Evolutionary conservation across 768 basidiomycete genomes (phyloP).

Genomic region (Collybiopsis luxurians): DNA sequence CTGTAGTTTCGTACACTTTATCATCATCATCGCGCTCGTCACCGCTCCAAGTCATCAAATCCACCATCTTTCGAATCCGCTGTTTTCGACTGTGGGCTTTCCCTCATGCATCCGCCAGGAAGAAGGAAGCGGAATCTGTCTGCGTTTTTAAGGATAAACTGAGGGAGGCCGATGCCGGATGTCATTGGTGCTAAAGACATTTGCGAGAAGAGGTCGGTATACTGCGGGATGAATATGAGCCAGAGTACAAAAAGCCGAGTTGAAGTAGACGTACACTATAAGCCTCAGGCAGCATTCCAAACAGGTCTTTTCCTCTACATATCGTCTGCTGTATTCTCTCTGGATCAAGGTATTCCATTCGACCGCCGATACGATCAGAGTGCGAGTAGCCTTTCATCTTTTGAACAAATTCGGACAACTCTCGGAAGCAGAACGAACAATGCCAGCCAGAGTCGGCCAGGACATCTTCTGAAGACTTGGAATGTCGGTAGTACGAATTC

Average conservation of each 20-base stretch:
- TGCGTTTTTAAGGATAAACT: constrained; percentile 49
- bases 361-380: constrained; percentile 55
- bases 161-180: constrained; percentile 51
- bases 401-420: constrained; percentile 52
- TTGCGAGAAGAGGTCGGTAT: constrained; percentile 48
- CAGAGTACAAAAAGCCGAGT: not conserved
- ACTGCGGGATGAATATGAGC: constrained; percentile 28
- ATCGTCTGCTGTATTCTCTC: constrained; percentile 54
- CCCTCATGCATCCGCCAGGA: constrained; percentile 51
- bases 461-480: constrained; percentile 41
- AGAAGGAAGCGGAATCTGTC: constrained; percentile 49
- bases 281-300: constrained; percentile 64
- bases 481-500: constrained; percentile 45
- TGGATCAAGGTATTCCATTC: constrained; percentile 43
- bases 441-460: constrained; percentile 70
- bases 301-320: constrained; percentile 60
- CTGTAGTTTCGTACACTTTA: not conserved
- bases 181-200: constrained; percentile 52
- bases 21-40: not conserved
- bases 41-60: constrained; percentile 7
- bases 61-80: not conserved
- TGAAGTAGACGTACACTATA: constrained; percentile 43
- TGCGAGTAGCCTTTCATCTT: constrained; percentile 66
- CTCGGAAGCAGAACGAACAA: constrained; percentile 65
- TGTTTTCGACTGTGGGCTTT: constrained; percentile 2